These are phyloP conservation scores for Blastomyces parvus DNA, from an alignment of 2,329 filamentous ascomycete species.

Conservation along the genomic window DNA sequence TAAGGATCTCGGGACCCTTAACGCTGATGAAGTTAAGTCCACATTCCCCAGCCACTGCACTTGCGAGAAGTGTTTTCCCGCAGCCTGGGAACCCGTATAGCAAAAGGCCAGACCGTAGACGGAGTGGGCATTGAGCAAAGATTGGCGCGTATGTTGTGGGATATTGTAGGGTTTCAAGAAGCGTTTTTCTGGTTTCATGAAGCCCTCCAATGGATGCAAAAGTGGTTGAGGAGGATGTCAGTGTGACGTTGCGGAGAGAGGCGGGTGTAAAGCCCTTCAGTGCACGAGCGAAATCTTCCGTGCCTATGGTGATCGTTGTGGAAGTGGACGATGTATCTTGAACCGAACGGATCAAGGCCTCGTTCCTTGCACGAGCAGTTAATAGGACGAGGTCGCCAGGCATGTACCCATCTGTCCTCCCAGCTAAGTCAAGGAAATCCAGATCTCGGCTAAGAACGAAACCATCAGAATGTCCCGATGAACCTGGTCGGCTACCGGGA, in stretches of 20 bases:
- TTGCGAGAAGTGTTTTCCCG: conserved; percentile 91
- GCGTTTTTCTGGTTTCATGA: conserved; percentile 72
- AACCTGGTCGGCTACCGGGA: conserved; percentile 41
- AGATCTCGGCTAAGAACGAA: conserved; percentile 67
- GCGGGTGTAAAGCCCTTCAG: conserved; percentile 90
- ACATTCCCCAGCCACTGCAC: conserved; percentile 94
- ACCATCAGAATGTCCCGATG: conserved; percentile 43
- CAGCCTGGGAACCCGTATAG: conserved; percentile 94
- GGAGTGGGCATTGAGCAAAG: conserved; percentile 87
- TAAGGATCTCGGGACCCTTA: conserved; percentile 94
- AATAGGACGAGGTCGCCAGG: conserved; percentile 83
- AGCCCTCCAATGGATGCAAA: conserved; percentile 90
- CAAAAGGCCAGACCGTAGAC: conserved; percentile 84
- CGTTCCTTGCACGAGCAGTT: conserved; percentile 77
- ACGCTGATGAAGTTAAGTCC: conserved; percentile 97
- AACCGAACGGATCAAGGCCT: conserved; percentile 81
- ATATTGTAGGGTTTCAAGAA: conserved; percentile 91
- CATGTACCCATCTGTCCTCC: conserved; percentile 96
- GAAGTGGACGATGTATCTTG: conserved; percentile 41
- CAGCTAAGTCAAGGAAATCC: conserved; percentile 86
- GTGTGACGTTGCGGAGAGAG: conserved; percentile 83
- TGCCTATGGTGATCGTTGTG: conserved; percentile 54
- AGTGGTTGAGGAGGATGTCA: conserved; percentile 86
- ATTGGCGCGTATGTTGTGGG: conserved; percentile 97
- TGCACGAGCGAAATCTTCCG: conserved; percentile 71